These are phyloP conservation scores for Chrysophaeum taylorii DNA, from an alignment of 352 stramenopile species.

Conservation along the genomic window DNA sequence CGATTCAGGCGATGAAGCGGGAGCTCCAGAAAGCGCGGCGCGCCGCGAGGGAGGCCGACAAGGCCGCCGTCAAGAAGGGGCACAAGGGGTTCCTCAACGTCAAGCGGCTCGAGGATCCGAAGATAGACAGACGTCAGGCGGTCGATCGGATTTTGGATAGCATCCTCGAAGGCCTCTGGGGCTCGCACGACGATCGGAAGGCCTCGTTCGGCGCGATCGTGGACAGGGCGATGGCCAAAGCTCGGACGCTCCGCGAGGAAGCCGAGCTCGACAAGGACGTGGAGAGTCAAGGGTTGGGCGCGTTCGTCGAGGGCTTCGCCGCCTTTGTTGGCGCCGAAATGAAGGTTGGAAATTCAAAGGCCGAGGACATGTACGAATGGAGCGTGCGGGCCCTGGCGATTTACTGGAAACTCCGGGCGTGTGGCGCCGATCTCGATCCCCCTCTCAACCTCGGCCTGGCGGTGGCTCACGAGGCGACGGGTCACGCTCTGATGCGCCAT, in stretches of 20 bases:
- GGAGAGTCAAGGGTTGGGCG: no score
- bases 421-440: not conserved
- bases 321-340: not conserved
- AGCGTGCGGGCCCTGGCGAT: not conserved
- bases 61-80: not conserved
- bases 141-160: no score
- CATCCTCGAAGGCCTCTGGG: no score
- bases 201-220: no score
- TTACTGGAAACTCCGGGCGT: not conserved
- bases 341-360: no score
- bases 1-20: not conserved
- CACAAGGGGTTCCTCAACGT: not conserved
- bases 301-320: conserved; percentile 11
- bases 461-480: not conserved
- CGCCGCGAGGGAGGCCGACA: not conserved
- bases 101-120: no score
- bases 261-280: no score
- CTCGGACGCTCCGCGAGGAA: no score
- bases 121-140: no score
- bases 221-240: no score
- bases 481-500: not conserved
- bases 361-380: not conserved
- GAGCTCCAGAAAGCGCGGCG: not conserved
- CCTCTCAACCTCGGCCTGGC: not conserved
- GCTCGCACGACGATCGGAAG: no score